A percentile compares a stretch with the other conserved stretches of the same genome.
Evolutionary conservation across 345 rosid genomes (phyloP).

Genomic region (Aurinia saxatilis): DNA sequence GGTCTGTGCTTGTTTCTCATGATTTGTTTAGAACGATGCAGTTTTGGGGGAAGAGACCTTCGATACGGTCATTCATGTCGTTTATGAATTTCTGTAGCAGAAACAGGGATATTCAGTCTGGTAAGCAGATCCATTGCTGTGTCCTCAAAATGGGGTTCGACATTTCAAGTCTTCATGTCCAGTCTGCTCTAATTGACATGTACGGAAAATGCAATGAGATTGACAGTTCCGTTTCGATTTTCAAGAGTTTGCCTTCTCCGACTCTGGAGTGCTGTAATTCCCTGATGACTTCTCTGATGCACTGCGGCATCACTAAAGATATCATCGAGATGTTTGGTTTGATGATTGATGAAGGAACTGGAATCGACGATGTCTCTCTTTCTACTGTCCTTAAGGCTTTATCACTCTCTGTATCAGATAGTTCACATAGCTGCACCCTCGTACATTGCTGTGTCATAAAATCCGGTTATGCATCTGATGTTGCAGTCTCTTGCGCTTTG

Average conservation of each 20-base stretch:
- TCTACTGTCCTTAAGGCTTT: constrained; percentile 61
- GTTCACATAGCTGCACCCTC: constrained; percentile 36
- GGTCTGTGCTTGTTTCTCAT: constrained; percentile 39
- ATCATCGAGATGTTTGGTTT: constrained; percentile 59
- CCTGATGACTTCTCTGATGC: constrained; percentile 58
- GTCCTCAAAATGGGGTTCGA: constrained; percentile 52
- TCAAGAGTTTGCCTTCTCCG: constrained; percentile 31
- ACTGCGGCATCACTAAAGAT: constrained; percentile 47
- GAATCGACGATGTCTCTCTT: constrained; percentile 57
- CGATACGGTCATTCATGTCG: constrained; percentile 49
- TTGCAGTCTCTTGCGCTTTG: constrained; percentile 66
- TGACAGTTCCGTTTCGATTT: constrained; percentile 41
- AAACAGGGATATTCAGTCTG: constrained; percentile 34
- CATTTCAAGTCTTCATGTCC: constrained; percentile 37
- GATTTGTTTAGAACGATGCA: constrained; percentile 60
- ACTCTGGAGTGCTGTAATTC: constrained; percentile 60
- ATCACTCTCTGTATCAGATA: constrained; percentile 33
- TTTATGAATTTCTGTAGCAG: constrained; percentile 54
- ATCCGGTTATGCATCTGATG: constrained; percentile 45
- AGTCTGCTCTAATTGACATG: constrained; percentile 65
- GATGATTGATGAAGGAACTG: constrained; percentile 71
- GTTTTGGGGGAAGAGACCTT: constrained; percentile 60
- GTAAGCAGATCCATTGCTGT: constrained; percentile 67
- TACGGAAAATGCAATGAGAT: constrained; percentile 72
- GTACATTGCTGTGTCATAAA: constrained; percentile 58